phyloP scores from a whole-genome alignment of 1,139 yeast genomes.

The Kluyveromyces sp. region DNA sequence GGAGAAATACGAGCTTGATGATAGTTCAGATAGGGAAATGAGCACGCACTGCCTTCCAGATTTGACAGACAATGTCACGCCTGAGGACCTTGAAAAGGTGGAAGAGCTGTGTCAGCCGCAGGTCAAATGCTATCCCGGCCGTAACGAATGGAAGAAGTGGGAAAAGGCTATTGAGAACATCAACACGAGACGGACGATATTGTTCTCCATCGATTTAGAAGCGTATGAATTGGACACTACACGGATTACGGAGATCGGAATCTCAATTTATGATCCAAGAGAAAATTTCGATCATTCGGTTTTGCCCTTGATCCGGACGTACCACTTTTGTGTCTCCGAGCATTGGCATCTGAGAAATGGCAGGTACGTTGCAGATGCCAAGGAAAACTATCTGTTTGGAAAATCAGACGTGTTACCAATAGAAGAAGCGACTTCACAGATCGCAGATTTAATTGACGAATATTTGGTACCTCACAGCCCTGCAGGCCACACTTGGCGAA shows the following conservation, averaged over 20 bases:
- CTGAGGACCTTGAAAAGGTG: conserved; percentile 4
- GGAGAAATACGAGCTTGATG: too few relatives aligned
- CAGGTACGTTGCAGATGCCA: conserved; percentile 54
- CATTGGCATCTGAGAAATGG: conserved; percentile 44
- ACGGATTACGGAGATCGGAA: conserved; percentile 59
- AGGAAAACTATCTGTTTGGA: conserved; percentile 50
- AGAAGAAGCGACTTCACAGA: conserved; percentile 35
- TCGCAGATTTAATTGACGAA: conserved; percentile 40
- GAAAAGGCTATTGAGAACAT: conserved; percentile 22
- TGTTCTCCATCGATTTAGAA: conserved; percentile 59
- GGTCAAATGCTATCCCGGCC: conserved; percentile 19
- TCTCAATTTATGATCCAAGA: conserved; percentile 60
- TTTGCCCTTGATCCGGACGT: conserved; percentile 33
- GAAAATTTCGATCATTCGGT: conserved; percentile 24
- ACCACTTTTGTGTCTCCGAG: conserved; percentile 56
- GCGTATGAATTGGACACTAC: conserved; percentile 48
- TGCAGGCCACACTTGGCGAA: conserved; percentile 23
- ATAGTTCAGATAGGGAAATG: too few relatives aligned
- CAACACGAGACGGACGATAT: conserved; percentile 31
- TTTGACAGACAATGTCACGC: neutral
- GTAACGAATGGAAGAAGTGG: conserved; percentile 20
- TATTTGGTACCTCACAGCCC: conserved; percentile 32
- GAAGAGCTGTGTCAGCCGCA: conserved; percentile 18
- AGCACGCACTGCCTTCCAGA: too few relatives aligned
- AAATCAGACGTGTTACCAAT: conserved; percentile 40